Evolutionary conservation across 768 basidiomycete species (phyloP), one percentile per base, ranked within the genome.

Genomic region (Gloeopeniophorella convolvens): DNA sequence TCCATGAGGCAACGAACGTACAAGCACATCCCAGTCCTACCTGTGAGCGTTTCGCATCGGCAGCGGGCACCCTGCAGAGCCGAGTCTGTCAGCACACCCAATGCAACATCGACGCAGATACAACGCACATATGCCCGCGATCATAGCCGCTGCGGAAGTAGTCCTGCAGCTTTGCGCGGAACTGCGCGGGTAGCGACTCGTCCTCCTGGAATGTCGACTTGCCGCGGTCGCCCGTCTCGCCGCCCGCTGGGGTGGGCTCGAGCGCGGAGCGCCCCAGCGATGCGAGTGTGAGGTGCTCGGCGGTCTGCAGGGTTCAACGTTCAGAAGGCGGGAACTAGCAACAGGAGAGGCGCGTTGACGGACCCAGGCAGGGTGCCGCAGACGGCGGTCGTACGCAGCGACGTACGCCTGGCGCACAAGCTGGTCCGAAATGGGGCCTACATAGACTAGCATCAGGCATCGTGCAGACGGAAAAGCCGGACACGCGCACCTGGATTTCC

Each of bases 121-220:
- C 40, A 20, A 72, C 86, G 39, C 51, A 90, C 95, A 98, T 97
- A 68, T 99, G 95, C 42, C 95, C 95, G 11, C 96, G 79, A 64
- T 98, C 94, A 62, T 95, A 95, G 9, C 93, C 93, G 62, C 92
- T 95, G 52, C 75, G 75, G 66, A 93, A 91, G 65, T 96, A 97
- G 63, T 97, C 94, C 63, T 82, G 74, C 57, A 97, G 68, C 54
- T 77, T 83, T 0, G 94, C 85, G 16, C 94, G 77, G 74, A 95
- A 98, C 40, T 66, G 56, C 43, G 67, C 70, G 0, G 95, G 95
- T 11, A 98, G 64, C 2, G 77, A 75, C 34, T 76, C 76, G 67
- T 99, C 95, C 64, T 98, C 96, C 33, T 71, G 66, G 68, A 99
- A 99, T 1, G 70, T 72, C 32, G 88, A 90, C 60, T 82, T 85